Evolutionary conservation across 148 eudicot species (phyloP).

Genomic region (Rhododendron ferrugineum): DNA sequence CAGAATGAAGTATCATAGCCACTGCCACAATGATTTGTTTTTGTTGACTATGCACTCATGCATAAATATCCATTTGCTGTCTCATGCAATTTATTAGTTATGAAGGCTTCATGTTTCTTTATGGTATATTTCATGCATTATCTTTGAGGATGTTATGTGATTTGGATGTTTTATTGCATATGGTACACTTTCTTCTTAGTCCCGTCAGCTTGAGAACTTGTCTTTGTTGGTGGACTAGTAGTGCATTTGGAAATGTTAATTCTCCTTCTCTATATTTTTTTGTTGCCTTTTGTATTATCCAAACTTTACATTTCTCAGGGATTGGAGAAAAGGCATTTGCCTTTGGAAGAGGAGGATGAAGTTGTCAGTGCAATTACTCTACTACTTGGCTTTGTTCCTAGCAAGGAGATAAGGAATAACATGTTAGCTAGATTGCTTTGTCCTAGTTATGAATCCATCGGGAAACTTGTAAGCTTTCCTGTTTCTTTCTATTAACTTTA

Average conservation of each 20-base stretch:
- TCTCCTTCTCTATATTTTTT: not conserved
- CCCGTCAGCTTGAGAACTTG: not conserved
- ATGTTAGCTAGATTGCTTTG: constrained; percentile 68
- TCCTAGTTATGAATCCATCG: constrained; percentile 66
- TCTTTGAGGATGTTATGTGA: not conserved
- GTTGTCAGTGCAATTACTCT: constrained; percentile 68
- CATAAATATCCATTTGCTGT: not conserved
- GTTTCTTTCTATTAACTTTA: not conserved
- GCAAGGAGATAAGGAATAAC: constrained; percentile 65
- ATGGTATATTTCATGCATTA: not conserved
- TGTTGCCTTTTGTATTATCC: not conserved
- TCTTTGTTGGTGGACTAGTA: not conserved
- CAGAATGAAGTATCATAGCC: not conserved
- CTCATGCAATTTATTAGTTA: not conserved
- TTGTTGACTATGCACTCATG: not conserved
- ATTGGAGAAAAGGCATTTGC: constrained; percentile 58
- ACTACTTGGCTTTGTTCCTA: constrained; percentile 55
- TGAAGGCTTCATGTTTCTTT: not conserved
- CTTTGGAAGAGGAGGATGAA: constrained; percentile 88
- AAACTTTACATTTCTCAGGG: constrained; percentile 32
- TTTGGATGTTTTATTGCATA: not conserved
- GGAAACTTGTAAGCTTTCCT: constrained; percentile 69
- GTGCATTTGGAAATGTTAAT: not conserved
- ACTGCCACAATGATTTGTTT: not conserved
- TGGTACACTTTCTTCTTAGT: not conserved